phyloP scores from a whole-genome alignment of 1,284 basidiomycete genomes.

The Pseudozyma pruni region DNA sequence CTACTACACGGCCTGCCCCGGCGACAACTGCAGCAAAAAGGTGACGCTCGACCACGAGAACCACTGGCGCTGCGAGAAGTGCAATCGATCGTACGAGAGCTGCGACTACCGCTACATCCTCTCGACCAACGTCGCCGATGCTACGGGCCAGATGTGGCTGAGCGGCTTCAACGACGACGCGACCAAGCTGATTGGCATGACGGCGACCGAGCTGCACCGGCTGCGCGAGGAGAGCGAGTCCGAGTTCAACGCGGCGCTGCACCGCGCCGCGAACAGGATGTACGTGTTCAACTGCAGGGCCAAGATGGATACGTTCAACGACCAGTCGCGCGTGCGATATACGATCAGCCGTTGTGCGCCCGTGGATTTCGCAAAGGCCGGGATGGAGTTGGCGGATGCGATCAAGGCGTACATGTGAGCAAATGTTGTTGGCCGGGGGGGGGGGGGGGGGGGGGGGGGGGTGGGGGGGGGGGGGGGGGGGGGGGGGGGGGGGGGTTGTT shows the following conservation, averaged over 20 bases:
- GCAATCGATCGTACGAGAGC: conserved; percentile 77
- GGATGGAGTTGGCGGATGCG: conserved; percentile 57
- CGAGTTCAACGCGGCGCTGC: conserved; percentile 75
- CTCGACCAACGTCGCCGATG: conserved; percentile 86
- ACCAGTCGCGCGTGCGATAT: conserved; percentile 60
- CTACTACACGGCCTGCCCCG: conserved; percentile 89
- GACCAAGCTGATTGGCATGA: conserved; percentile 76
- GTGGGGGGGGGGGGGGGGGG: no score
- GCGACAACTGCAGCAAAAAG: conserved; percentile 88
- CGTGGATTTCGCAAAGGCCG: conserved; percentile 61
- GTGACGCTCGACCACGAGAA: conserved; percentile 77
- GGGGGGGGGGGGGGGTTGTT: no score
- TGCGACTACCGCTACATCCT: conserved; percentile 94
- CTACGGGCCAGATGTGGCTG: conserved; percentile 89
- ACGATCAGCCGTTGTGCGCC: conserved; percentile 54
- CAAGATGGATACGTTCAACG: conserved; percentile 71
- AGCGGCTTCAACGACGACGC: conserved; percentile 96
- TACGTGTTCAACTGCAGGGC: conserved; percentile 89
- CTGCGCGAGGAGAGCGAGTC: conserved; percentile 78
- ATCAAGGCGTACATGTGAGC: conserved; percentile 54
- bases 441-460: no score
- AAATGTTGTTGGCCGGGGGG: no score
- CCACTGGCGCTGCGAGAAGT: conserved; percentile 92
- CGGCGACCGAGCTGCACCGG: conserved; percentile 81
- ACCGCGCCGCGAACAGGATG: conserved; percentile 76